Conservation (phyloP, 768 basidiomycete genomes). For the Russula virescens region DNA sequence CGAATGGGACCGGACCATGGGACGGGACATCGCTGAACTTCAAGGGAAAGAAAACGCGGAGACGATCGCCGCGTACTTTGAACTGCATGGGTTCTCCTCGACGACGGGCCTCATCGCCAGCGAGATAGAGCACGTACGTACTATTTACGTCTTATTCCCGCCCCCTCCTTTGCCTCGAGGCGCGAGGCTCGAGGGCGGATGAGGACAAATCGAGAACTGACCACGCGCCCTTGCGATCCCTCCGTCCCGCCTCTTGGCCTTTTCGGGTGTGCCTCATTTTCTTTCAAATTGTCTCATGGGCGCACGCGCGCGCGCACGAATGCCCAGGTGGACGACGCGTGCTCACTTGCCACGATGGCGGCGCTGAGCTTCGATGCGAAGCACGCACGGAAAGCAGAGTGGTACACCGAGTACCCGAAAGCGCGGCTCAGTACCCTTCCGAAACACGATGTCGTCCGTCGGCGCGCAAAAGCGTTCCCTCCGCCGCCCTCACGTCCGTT, state of each 20-base stretch:
- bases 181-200: not conserved
- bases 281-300: not conserved
- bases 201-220: too few relatives aligned
- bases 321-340: conserved; percentile 21
- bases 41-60: conserved; percentile 6
- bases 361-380: conserved; percentile 19
- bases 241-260: not conserved
- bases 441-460: not conserved
- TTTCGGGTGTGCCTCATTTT: not conserved
- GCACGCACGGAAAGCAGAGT: conserved; percentile 15
- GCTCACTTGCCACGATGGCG: conserved; percentile 9
- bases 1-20: conserved; percentile 11
- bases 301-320: not conserved
- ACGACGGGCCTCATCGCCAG: conserved; percentile 8
- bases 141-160: not conserved
- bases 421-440: not conserved
- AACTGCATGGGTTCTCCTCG: conserved; percentile 7
- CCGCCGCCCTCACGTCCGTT: not conserved
- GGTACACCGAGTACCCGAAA: conserved; percentile 1
- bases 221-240: too few relatives aligned
- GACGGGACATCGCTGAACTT: not conserved
- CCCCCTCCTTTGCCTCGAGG: not conserved
- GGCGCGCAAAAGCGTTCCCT: not conserved
- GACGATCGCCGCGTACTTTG: conserved; percentile 23
- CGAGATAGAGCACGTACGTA: conserved; percentile 17